These are phyloP conservation scores for Colletotrichum trifolii DNA, from an alignment of 2,329 filamentous ascomycete genomes.

Conservation along the genomic window DNA sequence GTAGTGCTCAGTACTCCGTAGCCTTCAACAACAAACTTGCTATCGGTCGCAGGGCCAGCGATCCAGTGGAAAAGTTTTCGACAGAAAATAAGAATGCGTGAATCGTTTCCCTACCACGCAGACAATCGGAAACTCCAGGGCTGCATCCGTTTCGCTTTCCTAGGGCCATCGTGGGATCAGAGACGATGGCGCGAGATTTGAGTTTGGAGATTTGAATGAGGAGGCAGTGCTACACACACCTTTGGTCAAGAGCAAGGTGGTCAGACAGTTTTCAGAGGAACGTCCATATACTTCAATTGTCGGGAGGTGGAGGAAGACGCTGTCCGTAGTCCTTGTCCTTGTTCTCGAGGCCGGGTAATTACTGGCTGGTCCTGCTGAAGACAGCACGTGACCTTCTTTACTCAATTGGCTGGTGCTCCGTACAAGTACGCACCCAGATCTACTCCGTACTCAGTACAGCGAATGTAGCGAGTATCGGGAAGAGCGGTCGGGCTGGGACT, in stretches of 20 bases:
- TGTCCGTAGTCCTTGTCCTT: no score
- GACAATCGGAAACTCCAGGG: constrained; percentile 5
- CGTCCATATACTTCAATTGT: background rate
- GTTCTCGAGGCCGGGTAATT: no score
- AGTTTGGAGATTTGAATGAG: constrained; percentile 11
- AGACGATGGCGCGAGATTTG: constrained; percentile 13
- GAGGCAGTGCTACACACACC: constrained; percentile 4
- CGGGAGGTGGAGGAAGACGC: background rate
- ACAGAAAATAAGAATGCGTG: background rate
- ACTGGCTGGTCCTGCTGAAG: no score
- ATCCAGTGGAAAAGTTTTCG: background rate
- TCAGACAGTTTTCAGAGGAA: background rate
- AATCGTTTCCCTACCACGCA: background rate
- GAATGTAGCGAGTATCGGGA: no score
- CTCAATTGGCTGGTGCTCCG: no score
- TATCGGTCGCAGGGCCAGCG: no score
- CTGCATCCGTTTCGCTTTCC: constrained; percentile 23
- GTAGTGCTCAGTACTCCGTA: no score
- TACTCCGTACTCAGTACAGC: no score
- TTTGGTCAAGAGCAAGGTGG: background rate
- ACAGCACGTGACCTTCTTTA: no score
- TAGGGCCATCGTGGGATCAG: constrained; percentile 28
- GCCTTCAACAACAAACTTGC: no score
- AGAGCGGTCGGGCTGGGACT: no score
- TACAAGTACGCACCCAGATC: no score